Base-by-base conservation (phyloP, 2,329 filamentous ascomycete genomes). In the Aspergillus japonicus region DNA sequence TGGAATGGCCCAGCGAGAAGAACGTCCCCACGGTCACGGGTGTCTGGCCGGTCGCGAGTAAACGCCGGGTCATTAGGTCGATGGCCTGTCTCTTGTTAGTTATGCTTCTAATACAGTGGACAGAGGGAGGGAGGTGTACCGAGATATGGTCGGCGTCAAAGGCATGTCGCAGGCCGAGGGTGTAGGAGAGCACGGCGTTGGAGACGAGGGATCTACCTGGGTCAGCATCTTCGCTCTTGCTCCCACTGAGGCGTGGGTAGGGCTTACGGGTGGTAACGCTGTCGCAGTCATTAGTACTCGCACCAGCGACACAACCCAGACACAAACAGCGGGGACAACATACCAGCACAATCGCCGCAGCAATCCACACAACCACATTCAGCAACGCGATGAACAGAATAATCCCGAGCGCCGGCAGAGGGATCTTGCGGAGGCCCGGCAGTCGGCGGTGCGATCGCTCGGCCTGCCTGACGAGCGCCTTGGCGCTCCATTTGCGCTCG, bases 121-220 rank as follows among this genome's bases (percentile, higher is more conserved):
- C 4, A 16, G 39, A 16, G 16, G 16, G 39, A 19, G 6, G 12
- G 39, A 4, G 14, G 14, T 5, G 47, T 74, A 83, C 81, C 47
- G 86, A 87, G 64, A 91, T 91, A 72, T 98, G 95, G 76, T 98
- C 94, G n/a, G 94, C 95, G 71, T 98, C 95, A 49, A 98, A 86
- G n/a, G 94, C 94, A 80, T 98, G 94, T 47, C 94, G 89, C 12
- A 98, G 84, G 2, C 94, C 94, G 11, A 98, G 84, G 0, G 91
- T 91, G 75, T 96, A 98, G 26, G 93, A 88, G 0, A 98, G 84
- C 2, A 93, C 87, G 1, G 92, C 91, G 2, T 92, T 89, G 2
- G 90, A 90, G 53, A 93, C 86, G 63, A 97, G 83, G 0, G 82
- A 78, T 0, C 82, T 85, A 24, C 2, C n/a, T 21, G 31, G 16